Base-by-base conservation (phyloP, 768 basidiomycete genomes). In the Russula ochroleuca region DNA sequence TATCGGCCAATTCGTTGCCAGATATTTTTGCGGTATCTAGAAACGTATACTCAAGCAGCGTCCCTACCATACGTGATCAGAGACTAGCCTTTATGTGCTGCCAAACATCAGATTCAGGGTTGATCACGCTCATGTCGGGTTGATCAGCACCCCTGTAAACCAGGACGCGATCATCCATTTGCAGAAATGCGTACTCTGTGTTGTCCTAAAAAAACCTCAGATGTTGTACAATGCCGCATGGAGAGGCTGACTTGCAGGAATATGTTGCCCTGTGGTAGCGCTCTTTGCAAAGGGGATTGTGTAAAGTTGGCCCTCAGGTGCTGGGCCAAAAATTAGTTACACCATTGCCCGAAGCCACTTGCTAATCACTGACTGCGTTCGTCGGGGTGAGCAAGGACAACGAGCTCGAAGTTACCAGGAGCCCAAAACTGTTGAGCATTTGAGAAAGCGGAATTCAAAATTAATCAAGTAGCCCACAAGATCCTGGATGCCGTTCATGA, bases 21-120 rank as follows among this genome's bases (percentile, higher is more conserved):
- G 77, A 74, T 98, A 99, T n/a, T 78, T 76, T 70, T 88, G 84
- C 1, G 97, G 97, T 21, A 98, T 85, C 94, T 97, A 69, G 66
- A 53, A 59, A 47, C 21, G 41, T 8, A 59, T 62, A 58, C 33
- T 68, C 19, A 31, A 56, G 52, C 49, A 19, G 37, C 21, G 14
- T 57, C 48, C 15, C 40, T 37, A 23, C 25, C 25, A 43, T 19
- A 53, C 13, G 28, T 14, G 57, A n/a, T 28, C 38, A 9, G 45
- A 23, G 43, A 70, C 61, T 38, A 21, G 41, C 93, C 83, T 95
- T 96, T 74, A 98, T 89, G 75, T 91, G 90, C 69, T 98, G 94
- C 95, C 96, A 98, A 19, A 98, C 95, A 70, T 98, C 95, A 4
- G 92, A 92, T 73, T 96, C 94, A 17, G 95, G 94, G 71, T 98